These are phyloP conservation scores for Citrus maxima DNA, from an alignment of 345 rosid genomes.

Conservation along the genomic window DNA sequence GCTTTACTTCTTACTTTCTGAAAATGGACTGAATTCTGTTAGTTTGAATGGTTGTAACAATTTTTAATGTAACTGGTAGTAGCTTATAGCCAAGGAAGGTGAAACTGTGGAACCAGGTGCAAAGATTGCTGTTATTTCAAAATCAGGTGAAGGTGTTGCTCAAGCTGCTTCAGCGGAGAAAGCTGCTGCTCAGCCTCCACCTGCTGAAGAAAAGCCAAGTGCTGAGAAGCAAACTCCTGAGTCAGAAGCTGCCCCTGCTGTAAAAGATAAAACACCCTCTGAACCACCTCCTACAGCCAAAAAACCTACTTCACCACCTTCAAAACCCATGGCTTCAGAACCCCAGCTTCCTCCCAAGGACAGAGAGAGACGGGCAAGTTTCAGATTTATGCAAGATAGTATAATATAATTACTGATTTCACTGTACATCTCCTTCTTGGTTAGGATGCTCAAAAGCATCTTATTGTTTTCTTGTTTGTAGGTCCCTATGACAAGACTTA, in stretches of 20 bases:
- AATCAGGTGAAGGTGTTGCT: conserved; percentile 71
- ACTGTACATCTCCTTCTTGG: background rate
- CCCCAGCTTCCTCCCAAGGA: conserved; percentile 99
- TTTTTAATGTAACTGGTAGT: conserved; percentile 13
- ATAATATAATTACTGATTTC: background rate
- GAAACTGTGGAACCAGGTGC: conserved; percentile 94
- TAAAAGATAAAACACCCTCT: conserved; percentile 46
- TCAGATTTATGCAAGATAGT: background rate
- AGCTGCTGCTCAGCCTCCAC: conserved; percentile 21
- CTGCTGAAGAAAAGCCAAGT: conserved; percentile 35
- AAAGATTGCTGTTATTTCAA: conserved; percentile 82
- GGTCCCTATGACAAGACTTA: conserved; percentile 99
- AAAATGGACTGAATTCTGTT: background rate
- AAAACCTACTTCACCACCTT: conserved; percentile 51
- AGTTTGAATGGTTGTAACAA: background rate
- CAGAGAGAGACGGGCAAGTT: conserved; percentile 88
- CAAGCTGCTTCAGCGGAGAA: conserved; percentile 56
- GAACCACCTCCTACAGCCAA: conserved; percentile 42
- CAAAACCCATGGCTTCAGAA: conserved; percentile 67
- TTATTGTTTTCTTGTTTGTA: conserved; percentile 14
- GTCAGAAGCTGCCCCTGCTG: conserved; percentile 48
- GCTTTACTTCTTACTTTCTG: background rate
- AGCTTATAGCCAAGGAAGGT: conserved; percentile 92
- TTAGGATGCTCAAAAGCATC: background rate
- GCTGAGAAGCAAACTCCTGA: conserved; percentile 43